A percentile compares a stretch with the other conserved stretches of the same genome.
These are phyloP conservation scores for Biscogniauxia marginata DNA, from an alignment of 2,329 filamentous ascomycete genomes.

Conservation along the genomic window DNA sequence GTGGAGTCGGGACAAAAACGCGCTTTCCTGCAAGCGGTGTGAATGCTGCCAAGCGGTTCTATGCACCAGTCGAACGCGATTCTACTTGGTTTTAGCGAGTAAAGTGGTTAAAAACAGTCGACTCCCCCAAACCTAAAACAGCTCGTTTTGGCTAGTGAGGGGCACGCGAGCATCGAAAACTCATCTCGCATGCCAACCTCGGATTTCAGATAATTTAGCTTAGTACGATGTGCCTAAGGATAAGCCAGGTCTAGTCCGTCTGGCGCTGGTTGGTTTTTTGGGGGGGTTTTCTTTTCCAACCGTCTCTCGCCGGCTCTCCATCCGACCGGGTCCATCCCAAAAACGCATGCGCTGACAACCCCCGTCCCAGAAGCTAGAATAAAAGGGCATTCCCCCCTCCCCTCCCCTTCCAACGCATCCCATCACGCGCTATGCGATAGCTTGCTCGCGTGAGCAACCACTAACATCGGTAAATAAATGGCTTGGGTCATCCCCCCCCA, in stretches of 20 bases:
- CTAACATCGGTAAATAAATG: not conserved
- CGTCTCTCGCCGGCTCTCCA: not conserved
- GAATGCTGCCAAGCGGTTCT: not conserved
- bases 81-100: not conserved
- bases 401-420: not conserved
- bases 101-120: not conserved
- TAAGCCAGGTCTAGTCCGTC: too few species aligned
- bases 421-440: not conserved
- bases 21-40: not conserved
- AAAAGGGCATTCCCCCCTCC: not conserved
- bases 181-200: too few species aligned
- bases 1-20: not conserved
- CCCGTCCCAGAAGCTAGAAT: not conserved
- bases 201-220: too few species aligned
- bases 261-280: too few species aligned
- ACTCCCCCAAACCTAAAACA: not conserved
- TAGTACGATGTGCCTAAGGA: too few species aligned
- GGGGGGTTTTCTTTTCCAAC: not conserved
- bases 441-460: not conserved
- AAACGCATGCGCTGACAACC: not conserved
- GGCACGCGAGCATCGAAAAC: not conserved
- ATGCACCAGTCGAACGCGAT: not conserved
- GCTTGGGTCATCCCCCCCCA: not conserved
- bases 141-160: not conserved
- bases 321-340: not conserved